These are phyloP conservation scores for Blastobotrys attinorum DNA, from an alignment of 805 yeast genomes.

Conservation along the genomic window DNA sequence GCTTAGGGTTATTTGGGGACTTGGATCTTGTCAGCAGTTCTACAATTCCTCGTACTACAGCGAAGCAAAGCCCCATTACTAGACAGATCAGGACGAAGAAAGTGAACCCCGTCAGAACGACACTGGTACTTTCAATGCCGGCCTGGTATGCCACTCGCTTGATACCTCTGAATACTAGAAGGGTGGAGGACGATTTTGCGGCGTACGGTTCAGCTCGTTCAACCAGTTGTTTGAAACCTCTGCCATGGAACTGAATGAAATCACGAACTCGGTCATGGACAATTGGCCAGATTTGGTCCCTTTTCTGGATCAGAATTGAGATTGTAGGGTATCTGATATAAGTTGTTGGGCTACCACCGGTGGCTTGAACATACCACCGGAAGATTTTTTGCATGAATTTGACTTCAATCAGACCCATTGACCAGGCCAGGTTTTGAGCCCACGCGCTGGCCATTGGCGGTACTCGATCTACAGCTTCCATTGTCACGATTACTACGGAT, in stretches of 20 bases:
- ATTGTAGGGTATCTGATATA: constrained; percentile 50
- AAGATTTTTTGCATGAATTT: constrained; percentile 79
- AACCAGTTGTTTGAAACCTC: not conserved
- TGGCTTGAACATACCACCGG: constrained; percentile 89
- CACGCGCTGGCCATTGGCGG: constrained; percentile 93
- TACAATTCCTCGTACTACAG: constrained; percentile 44
- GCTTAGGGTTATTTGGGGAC: constrained; percentile 33
- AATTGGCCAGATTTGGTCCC: constrained; percentile 19
- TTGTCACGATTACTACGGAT: constrained; percentile 71
- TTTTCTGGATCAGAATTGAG: constrained; percentile 68
- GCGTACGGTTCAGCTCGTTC: constrained; percentile 1
- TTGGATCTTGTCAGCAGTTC: constrained; percentile 18
- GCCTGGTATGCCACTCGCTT: constrained; percentile 73
- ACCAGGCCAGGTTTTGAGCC: constrained; percentile 91
- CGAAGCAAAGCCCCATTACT: constrained; percentile 54
- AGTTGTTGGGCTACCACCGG: constrained; percentile 79
- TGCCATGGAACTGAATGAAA: constrained; percentile 8
- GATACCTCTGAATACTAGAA: constrained; percentile 77
- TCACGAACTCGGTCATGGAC: constrained; percentile 13
- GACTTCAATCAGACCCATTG: constrained; percentile 80
- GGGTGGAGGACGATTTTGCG: constrained; percentile 24
- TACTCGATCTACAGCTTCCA: constrained; percentile 77
- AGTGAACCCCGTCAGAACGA: constrained; percentile 81
- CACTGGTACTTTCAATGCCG: constrained; percentile 71
- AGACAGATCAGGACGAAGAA: constrained; percentile 74